Evolutionary conservation across 1,139 yeast species (phyloP).

Genomic region (Magnusiomyces clavatus): DNA sequence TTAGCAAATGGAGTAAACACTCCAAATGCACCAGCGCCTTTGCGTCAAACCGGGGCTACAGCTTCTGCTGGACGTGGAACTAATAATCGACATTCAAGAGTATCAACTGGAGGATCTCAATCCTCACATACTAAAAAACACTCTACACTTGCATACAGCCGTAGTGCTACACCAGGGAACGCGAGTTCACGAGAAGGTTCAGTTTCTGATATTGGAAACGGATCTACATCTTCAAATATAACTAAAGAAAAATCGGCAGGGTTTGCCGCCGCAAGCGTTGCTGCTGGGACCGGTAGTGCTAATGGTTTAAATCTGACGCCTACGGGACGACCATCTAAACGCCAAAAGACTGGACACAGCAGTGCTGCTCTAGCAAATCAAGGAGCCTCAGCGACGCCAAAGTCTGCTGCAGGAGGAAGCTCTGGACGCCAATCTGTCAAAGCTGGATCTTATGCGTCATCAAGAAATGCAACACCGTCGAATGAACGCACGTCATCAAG

Average conservation of each 20-base stretch:
- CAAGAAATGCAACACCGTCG: slow-evolving; percentile 7
- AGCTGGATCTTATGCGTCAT: neutral
- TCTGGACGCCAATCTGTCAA: slow-evolving; percentile 5
- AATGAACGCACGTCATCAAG: slow-evolving; percentile 8
- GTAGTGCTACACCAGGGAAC: too few relatives aligned
- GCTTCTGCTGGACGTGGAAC: slow-evolving; percentile 1
- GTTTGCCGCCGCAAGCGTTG: neutral
- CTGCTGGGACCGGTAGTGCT: neutral
- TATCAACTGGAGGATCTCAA: neutral
- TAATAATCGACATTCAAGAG: neutral
- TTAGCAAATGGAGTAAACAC: neutral
- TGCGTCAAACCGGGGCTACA: neutral
- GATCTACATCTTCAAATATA: neutral
- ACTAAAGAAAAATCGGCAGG: neutral
- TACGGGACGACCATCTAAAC: slow-evolving; percentile 20
- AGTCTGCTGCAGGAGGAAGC: neutral
- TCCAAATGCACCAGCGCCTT: neutral
- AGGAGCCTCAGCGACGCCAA: slow-evolving; percentile 7
- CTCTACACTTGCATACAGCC: neutral
- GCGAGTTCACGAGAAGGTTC: too few relatives aligned
- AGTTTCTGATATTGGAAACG: too few relatives aligned
- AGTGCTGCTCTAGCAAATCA: slow-evolving; percentile 4
- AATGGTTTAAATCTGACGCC: slow-evolving; percentile 7
- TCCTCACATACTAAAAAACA: neutral
- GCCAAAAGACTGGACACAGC: slow-evolving; percentile 19